Base-by-base conservation (phyloP, 768 basidiomycete species). In the Kockovaella imperatae region DNA sequence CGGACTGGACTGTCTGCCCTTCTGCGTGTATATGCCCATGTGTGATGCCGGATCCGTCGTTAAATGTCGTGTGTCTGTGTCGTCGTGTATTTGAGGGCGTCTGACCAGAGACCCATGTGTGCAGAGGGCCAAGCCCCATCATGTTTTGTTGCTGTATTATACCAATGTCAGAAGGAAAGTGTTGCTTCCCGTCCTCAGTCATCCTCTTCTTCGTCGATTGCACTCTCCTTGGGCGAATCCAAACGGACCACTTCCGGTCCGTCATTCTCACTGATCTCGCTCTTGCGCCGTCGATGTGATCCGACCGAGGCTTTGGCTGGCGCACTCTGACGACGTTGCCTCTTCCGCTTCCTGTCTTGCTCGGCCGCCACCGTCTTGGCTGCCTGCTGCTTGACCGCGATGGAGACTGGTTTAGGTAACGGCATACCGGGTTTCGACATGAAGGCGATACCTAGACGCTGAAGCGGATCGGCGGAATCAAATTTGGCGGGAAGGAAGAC, bases 401-500 rank as follows among this genome's bases (percentile, higher is more conserved):
- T 32, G 42, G 40, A 29, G 17, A 15, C 14, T 10, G 43, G 24
- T 25, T 7, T 30, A 24, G 47, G 40, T 30, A 48, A 30, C 10
- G 59, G 54, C 23, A 52, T 18, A 2, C 57, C 58, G 4, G 57
- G 47, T 40, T 62, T 62, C 32, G 60, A 47, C 64, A 66, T 66
- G 45, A 56, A 60, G 1, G 64, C 64, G 24, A 66, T 54, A 29
- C 64, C 64, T 4, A 66, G 49, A 26, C 64, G 45, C 21, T 62
- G 59, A 7, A 66, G 45, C 2, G 57, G 53, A 35, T 66, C 64
- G 20, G 46, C 40, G 3, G 64, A 58, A 42, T 66, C 55, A 52
- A 66, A 66, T 56, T 66, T 66, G 25, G 60, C 55, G 17, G 64
- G 64, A n/a, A 66, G 50, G 54, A 66, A 60, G 31, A 66, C 61